Evolutionary conservation across 2,329 filamentous ascomycete species (phyloP), one percentile per base, ranked within the genome.

Genomic region (Aspergillus awamori): DNA sequence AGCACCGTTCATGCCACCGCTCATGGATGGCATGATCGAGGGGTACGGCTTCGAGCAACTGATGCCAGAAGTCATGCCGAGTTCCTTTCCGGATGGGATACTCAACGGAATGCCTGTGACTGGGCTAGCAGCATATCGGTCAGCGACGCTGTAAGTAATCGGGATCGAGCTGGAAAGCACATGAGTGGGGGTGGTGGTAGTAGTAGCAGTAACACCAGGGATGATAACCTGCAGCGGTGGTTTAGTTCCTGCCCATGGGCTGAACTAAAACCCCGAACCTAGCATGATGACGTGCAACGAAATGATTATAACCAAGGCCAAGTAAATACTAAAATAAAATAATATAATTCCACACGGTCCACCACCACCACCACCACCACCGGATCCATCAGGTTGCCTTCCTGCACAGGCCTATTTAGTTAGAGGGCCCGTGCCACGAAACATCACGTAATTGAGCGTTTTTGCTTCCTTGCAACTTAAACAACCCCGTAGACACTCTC

Each of bases 21-120:
- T 68, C 8, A 65, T 72, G 45, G 68, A 72, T 55, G 56, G 58
- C 24, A 63, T 71, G 8, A 65, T 72, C 28, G 70, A 70, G 15
- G 64, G 65, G 10, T 72, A 71, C 53, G 61, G 61, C 3, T 65
- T 72, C 33, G 67, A 70, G 28, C 70, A 72, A 36, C 60, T 72
- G 36, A 68, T 72, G 26, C 69, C 68, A 4, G 57, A 65, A 47
- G 58, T 65, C 8, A 51, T 61, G 33, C 58, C 63, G 11, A 58
- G 57, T 33, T 63, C 63, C 2, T 65, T 63, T 10, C 58, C 61
- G 5, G 61, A 61, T 26, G 54, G 47, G 5, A 38, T 64, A 28
- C 55, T 64, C 30, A 57, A 57, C 48, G 55, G 54, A 11, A 60
- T 64, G 55, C 47, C 62, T 10, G 57, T 62, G 36, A 45, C 52